These are phyloP conservation scores for Candida maris DNA, from an alignment of 805 yeast species.

Conservation along the genomic window DNA sequence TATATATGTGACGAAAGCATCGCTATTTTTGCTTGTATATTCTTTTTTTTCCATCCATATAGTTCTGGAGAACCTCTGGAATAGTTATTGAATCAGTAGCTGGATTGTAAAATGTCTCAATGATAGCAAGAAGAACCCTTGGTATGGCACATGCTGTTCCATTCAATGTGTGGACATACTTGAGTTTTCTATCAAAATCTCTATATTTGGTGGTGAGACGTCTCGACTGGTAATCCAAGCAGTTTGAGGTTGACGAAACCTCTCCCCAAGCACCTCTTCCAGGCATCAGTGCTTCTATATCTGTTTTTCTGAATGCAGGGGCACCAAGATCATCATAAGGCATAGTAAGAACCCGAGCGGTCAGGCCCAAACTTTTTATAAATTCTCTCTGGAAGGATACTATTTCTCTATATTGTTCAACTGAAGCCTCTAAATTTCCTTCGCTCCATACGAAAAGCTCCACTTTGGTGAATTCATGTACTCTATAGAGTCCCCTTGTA, in stretches of 20 bases:
- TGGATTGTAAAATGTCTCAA: constrained; percentile 79
- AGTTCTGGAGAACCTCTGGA: constrained; percentile 66
- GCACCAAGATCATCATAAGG: constrained; percentile 90
- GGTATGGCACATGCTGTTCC: constrained; percentile 98
- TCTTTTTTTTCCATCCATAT: constrained; percentile 60
- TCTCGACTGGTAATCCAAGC: constrained; percentile 87
- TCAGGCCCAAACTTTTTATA: constrained; percentile 63
- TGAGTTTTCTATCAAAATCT: constrained; percentile 30
- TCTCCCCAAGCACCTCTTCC: constrained; percentile 94
- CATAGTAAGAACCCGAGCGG: constrained; percentile 81
- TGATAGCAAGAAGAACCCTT: constrained; percentile 80
- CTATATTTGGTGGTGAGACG: constrained; percentile 67
- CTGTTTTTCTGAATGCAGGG: constrained; percentile 88
- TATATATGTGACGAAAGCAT: too few species aligned
- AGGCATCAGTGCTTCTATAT: constrained; percentile 98
- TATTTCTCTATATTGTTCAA: constrained; percentile 53
- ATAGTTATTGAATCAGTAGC: constrained; percentile 48
- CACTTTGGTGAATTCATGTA: constrained; percentile 94
- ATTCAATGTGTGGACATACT: constrained; percentile 77
- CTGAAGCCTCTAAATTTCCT: constrained; percentile 32
- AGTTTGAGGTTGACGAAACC: constrained; percentile 84
- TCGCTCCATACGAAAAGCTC: constrained; percentile 80
- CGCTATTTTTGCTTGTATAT: constrained; percentile 2
- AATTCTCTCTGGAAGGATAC: constrained; percentile 62
- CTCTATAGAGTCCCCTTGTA: constrained; percentile 87